phyloP scores from a whole-genome alignment of 75 land plant genomes.

The Cupressus sempervirens region DNA sequence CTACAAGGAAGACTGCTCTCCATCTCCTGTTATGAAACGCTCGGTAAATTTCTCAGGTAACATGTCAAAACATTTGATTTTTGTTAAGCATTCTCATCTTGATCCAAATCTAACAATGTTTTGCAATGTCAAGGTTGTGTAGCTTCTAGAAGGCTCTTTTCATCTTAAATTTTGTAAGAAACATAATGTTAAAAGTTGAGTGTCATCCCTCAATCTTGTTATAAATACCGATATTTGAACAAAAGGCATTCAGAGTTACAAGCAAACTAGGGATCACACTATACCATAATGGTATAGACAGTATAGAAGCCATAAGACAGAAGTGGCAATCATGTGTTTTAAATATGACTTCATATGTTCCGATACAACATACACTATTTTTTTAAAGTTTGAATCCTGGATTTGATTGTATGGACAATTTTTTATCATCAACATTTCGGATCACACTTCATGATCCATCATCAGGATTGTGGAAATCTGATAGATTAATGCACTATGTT shows the following conservation, averaged over 20 bases:
- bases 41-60: slow-evolving; percentile 1
- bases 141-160: not conserved
- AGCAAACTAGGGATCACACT: not conserved
- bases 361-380: no score
- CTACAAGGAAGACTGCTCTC: slow-evolving; percentile 44
- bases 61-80: not conserved
- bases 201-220: not conserved
- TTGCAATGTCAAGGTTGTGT: not conserved
- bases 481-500: no score
- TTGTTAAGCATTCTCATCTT: slow-evolving; percentile 5
- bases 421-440: no score
- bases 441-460: no score
- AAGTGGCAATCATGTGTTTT: no score
- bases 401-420: no score
- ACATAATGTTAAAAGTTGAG: not conserved
- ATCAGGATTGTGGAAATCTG: no score
- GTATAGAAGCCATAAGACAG: not conserved
- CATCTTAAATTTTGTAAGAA: not conserved
- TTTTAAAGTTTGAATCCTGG: no score
- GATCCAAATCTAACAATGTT: not conserved
- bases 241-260: not conserved
- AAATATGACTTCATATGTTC: no score
- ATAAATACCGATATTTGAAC: not conserved
- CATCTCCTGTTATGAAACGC: slow-evolving; percentile 29
- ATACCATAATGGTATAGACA: not conserved